Base-by-base conservation (phyloP, 371 early-diverging fungal species). In the Mortierella sp. region DNA sequence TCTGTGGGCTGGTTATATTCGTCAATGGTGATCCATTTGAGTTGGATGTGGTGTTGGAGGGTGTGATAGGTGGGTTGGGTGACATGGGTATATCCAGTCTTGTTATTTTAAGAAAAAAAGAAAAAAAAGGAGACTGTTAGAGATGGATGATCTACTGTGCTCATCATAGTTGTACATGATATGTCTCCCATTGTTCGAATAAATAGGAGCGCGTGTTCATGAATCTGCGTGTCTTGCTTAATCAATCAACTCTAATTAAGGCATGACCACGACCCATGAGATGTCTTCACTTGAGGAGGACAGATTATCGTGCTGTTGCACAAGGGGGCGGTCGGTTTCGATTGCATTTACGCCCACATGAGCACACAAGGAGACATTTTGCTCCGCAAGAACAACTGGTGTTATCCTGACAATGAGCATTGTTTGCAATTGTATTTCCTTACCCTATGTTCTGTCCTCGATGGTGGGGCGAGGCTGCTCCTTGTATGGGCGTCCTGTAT, bases 51-150 rank as follows among this genome's bases (percentile, higher is more conserved):
- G 66, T 74, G n/a, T 50, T 55, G 32, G 75, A 75, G 11, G 81
- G 81, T 13, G 81, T 75, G 63, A 71, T 24, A 55, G 76, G 70
- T 0, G 69, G 81, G 53, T 75, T 75, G 16, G 81, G 81, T 21
- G 81, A 80, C 76, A 80, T 72, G 59, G 81, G 69, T 40, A 72
- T 71, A 64, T 80, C 76, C 72, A 69, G 38, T 45, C 81, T 80
- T 24, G 8, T 41, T 62, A n/a, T 24, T 22, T 22, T 19, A 60
- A 60, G n/a, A 24, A 22, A 2, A n/a, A 45, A 65, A n/a, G 28
- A 65, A 48, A 48, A 50, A 55, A 16, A 13, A 50, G 41, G 36
- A 36, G 55, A 55, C 55, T 55, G 55, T 55, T 55, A 52, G 52
- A 52, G 47, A 47, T 47, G 55, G 55, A 28, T 55, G 55, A 24